These are phyloP conservation scores for Pulveroboletus sp. DNA, from an alignment of 768 basidiomycete genomes.

Conservation along the genomic window DNA sequence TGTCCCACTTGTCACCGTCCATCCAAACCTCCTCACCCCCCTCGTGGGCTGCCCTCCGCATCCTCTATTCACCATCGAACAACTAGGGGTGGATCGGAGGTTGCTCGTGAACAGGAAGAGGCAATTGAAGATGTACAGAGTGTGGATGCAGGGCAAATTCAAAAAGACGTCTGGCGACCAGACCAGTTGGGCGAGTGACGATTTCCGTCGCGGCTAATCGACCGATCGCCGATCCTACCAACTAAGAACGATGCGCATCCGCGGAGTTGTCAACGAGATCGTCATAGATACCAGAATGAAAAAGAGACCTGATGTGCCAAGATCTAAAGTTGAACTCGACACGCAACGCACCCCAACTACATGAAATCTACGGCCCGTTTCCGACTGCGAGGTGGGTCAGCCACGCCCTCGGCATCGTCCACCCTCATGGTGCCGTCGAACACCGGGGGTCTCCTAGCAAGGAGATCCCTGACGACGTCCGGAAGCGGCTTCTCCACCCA, in stretches of 20 bases:
- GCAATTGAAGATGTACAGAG: constrained; percentile 94
- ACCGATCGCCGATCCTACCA: not conserved
- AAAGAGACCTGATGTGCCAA: too few relatives aligned
- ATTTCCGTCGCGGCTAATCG: too few relatives aligned
- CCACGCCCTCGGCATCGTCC: constrained; percentile 18
- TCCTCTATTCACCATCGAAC: constrained; percentile 73
- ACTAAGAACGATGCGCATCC: not conserved
- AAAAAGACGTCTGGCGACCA: constrained; percentile 35
- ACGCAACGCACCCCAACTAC: constrained; percentile 33
- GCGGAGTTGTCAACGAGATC: not conserved
- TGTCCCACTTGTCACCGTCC: constrained; percentile 25
- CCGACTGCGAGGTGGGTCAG: constrained; percentile 39
- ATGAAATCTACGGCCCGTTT: constrained; percentile 77
- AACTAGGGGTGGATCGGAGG: constrained; percentile 86
- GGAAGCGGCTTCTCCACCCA: constrained; percentile 67
- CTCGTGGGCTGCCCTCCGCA: constrained; percentile 35
- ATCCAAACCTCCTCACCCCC: constrained; percentile 34
- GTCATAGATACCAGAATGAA: too few relatives aligned
- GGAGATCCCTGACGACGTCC: constrained; percentile 42
- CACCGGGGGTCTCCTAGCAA: constrained; percentile 11
- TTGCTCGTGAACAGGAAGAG: constrained; percentile 91
- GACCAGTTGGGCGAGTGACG: not conserved
- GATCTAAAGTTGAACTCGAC: too few relatives aligned
- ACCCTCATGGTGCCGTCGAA: not conserved
- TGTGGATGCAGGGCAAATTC: constrained; percentile 91